Evolutionary conservation across 2,329 filamentous ascomycete species (phyloP).

Genomic region (Fragosphaeria purpurea): DNA sequence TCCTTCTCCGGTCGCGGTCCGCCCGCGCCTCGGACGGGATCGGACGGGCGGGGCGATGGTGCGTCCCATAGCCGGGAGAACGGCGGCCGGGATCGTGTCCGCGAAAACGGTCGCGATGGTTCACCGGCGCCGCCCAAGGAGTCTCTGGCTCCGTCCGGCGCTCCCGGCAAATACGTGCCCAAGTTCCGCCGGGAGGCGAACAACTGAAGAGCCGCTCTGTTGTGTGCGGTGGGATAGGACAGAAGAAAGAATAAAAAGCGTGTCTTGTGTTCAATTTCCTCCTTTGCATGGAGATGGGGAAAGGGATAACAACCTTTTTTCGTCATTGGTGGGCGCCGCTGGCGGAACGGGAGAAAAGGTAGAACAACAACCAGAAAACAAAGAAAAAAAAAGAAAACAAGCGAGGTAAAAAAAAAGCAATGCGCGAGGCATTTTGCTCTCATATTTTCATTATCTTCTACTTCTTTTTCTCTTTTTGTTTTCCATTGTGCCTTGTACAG

Average conservation of each 20-base stretch:
- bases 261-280: neutral
- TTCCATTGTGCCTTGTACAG: neutral
- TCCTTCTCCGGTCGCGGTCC: slow-evolving; percentile 28
- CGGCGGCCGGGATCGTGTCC: slow-evolving; percentile 13
- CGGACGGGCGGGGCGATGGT: slow-evolving; percentile 18
- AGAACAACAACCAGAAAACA: neutral
- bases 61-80: slow-evolving; percentile 23
- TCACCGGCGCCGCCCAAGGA: slow-evolving; percentile 35
- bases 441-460: neutral
- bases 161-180: slow-evolving; percentile 51
- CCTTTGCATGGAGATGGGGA: no score
- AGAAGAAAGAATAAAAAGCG: neutral
- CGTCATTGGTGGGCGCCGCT: no score
- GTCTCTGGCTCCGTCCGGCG: slow-evolving; percentile 41
- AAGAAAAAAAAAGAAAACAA: neutral
- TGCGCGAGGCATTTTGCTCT: neutral
- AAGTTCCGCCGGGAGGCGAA: slow-evolving; percentile 20
- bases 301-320: no score
- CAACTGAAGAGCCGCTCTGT: slow-evolving; percentile 6
- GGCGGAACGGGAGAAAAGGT: no score
- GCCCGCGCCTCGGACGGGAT: slow-evolving; percentile 33
- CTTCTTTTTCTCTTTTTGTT: neutral
- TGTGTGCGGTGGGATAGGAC: neutral
- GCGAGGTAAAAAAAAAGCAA: neutral
- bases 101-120: slow-evolving; percentile 24